phyloP scores from a whole-genome alignment of 1,284 basidiomycete genomes.

The Papiliotrema nemorosa region DNA sequence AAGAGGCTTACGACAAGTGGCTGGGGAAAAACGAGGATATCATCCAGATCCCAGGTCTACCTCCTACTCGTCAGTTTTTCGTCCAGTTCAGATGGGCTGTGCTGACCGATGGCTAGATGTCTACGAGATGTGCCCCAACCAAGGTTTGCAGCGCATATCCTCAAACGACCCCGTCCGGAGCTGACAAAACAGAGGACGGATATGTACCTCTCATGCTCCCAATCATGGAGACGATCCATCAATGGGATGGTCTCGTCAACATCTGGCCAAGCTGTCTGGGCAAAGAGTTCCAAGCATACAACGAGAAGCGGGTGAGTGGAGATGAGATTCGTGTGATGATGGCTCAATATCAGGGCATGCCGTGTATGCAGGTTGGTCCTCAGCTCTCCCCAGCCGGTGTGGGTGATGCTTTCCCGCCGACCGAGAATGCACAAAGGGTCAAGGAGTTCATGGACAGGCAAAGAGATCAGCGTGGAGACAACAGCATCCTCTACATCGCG shows the following conservation, averaged over 20 bases:
- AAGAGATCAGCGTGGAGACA: neutral
- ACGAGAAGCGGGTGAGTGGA: neutral
- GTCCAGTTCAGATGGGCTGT: neutral
- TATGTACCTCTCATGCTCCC: neutral
- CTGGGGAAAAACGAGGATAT: neutral
- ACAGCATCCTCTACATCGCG: conserved; percentile 4
- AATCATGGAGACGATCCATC: neutral
- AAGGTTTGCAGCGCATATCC: neutral
- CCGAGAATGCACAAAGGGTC: neutral
- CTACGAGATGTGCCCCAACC: neutral
- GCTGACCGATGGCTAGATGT: neutral
- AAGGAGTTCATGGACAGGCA: neutral
- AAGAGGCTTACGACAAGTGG: neutral
- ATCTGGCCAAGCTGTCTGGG: neutral
- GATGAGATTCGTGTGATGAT: too few relatives aligned
- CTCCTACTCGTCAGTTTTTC: neutral
- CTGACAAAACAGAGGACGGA: neutral
- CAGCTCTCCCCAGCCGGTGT: neutral
- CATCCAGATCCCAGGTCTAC: neutral
- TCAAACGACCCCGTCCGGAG: neutral
- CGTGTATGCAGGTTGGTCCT: neutral
- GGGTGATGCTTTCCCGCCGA: neutral
- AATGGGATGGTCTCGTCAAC: neutral
- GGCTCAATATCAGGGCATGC: too few relatives aligned
- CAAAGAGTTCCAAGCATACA: neutral